These are phyloP conservation scores for Venturiaceae sp. DNA, from an alignment of 2,329 filamentous ascomycete species.

Conservation along the genomic window DNA sequence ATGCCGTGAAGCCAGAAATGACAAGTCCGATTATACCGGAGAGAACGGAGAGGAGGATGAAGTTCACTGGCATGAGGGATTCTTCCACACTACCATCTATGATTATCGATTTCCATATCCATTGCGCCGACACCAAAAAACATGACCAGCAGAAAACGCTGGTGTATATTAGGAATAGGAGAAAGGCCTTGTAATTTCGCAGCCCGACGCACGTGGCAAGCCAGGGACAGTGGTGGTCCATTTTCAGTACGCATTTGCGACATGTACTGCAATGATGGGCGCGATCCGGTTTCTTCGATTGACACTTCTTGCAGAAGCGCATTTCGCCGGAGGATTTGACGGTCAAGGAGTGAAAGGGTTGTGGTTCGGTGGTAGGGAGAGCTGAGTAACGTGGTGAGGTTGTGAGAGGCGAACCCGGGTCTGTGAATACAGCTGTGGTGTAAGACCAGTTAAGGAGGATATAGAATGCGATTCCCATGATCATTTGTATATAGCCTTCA, in stretches of 20 bases:
- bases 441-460: constrained; percentile 79
- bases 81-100: constrained; percentile 62
- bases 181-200: constrained; percentile 89
- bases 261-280: constrained; percentile 96
- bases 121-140: constrained; percentile 66
- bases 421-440: constrained; percentile 85
- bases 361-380: constrained; percentile 62
- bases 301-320: constrained; percentile 96
- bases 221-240: constrained; percentile 99
- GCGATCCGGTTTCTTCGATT: constrained; percentile 86
- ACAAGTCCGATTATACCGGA: constrained; percentile 88
- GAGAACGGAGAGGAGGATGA: constrained; percentile 76
- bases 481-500: constrained; percentile 42
- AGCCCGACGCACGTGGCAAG: constrained; percentile 90
- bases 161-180: constrained; percentile 86
- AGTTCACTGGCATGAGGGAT: constrained; percentile 77
- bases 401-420: constrained; percentile 59
- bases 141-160: constrained; percentile 74
- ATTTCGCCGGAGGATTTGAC: constrained; percentile 84
- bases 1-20: constrained; percentile 76
- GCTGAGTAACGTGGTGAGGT: constrained; percentile 53
- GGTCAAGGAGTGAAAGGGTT: constrained; percentile 66
- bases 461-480: constrained; percentile 63
- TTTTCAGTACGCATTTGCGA: constrained; percentile 89
- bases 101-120: constrained; percentile 80